phyloP scores from a whole-genome alignment of 116 monocot species.

The Trichopus zeylanicus region DNA sequence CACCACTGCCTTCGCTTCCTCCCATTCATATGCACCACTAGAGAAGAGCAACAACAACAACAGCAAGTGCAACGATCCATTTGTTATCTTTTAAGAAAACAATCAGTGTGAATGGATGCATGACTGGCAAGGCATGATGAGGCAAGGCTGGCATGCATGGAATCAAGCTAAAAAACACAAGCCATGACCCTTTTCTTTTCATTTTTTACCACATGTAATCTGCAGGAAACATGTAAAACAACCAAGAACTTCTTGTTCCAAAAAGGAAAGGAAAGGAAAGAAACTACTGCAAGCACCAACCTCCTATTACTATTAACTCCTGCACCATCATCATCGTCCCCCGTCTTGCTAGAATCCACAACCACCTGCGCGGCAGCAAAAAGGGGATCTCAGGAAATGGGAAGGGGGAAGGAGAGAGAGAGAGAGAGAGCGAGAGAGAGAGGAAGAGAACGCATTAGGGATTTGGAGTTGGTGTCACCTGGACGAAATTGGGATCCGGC shows the following conservation, averaged over 20 bases:
- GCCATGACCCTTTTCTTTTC: not conserved
- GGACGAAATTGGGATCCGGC: not conserved
- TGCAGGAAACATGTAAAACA: not conserved
- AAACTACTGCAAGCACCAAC: not conserved
- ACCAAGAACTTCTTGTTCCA: not conserved
- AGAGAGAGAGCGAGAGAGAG: not conserved
- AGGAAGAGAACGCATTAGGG: too few species aligned
- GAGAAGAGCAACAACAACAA: not conserved
- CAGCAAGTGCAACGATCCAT: not conserved
- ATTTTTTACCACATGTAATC: not conserved
- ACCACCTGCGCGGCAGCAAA: too few species aligned
- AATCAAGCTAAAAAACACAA: not conserved
- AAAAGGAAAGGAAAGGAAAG: not conserved
- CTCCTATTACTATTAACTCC: too few species aligned
- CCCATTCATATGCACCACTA: not conserved
- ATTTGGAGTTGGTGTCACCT: not conserved
- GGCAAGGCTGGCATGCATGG: constrained; percentile 6
- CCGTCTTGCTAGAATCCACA: too few species aligned
- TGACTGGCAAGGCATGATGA: constrained; percentile 1
- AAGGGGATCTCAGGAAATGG: too few species aligned
- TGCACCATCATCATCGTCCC: too few species aligned
- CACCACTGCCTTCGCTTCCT: too few species aligned
- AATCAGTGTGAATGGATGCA: constrained; percentile 1
- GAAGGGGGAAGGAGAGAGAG: not conserved
- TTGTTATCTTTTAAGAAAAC: not conserved